Percentiles rank a stretch among this genome's conserved stretches.
Conservation (phyloP, 345 rosid genomes). For the Cochlearia excelsa region DNA sequence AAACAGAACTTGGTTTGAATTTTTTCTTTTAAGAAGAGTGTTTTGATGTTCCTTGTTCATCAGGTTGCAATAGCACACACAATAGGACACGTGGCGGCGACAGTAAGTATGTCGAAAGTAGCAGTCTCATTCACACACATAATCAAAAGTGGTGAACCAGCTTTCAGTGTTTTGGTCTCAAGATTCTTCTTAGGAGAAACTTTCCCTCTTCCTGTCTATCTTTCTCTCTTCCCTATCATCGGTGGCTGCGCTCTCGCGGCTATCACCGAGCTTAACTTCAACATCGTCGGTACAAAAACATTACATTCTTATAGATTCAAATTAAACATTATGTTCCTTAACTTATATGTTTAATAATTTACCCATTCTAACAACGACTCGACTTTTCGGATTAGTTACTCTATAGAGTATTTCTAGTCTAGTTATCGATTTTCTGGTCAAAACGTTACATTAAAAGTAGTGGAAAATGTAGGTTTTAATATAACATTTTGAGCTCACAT, state of each 20-base stretch:
- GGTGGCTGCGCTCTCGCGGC: conserved; percentile 95
- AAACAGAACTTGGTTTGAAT: neutral
- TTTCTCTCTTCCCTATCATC: conserved; percentile 84
- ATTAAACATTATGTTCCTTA: no score
- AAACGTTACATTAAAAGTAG: no score
- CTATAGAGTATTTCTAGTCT: no score
- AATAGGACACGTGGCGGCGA: conserved; percentile 96
- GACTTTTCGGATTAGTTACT: no score
- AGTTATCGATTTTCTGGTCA: no score
- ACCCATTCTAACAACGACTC: no score
- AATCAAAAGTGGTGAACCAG: conserved; percentile 97
- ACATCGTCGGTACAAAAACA: conserved; percentile 57
- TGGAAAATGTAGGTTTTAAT: no score
- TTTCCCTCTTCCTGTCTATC: conserved; percentile 71
- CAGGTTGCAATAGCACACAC: conserved; percentile 97
- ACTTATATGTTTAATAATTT: no score
- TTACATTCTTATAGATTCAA: neutral
- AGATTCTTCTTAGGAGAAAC: conserved; percentile 69
- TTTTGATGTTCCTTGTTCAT: conserved; percentile 13
- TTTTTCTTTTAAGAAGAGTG: conserved; percentile 3
- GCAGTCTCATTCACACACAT: conserved; percentile 43
- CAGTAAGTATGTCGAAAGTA: conserved; percentile 97
- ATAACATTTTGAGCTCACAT: no score
- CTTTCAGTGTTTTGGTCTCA: conserved; percentile 84
- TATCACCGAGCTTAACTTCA: conserved; percentile 86